phyloP scores from a whole-genome alignment of 2,329 filamentous ascomycete species.

The Colletotrichum tamarilloi region DNA sequence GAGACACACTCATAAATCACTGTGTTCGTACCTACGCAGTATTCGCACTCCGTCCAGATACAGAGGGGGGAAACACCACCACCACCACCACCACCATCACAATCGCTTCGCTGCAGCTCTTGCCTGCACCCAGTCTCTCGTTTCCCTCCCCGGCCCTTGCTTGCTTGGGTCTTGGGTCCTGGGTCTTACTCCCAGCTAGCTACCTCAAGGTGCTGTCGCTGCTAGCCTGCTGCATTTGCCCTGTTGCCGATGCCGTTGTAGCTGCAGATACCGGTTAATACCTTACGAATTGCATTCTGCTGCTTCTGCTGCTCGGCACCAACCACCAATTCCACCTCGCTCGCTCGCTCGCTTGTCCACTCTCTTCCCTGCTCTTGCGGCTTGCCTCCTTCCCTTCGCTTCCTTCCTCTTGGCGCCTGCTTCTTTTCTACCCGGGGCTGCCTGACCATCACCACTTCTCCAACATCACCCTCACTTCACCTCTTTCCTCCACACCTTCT shows the following conservation, averaged over 20 bases:
- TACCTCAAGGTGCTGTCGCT: not conserved
- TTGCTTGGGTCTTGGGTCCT: not conserved
- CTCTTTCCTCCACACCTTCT: not conserved
- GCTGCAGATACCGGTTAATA: slow-evolving; percentile 26
- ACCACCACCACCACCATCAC: slow-evolving; percentile 7
- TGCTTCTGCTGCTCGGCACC: slow-evolving; percentile 15
- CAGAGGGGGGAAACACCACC: not conserved
- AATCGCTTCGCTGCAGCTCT: slow-evolving; percentile 27
- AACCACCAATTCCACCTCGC: slow-evolving; percentile 13
- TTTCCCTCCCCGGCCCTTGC: slow-evolving; percentile 20
- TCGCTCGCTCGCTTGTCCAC: slow-evolving; percentile 15
- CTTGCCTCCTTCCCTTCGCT: slow-evolving; percentile 21
- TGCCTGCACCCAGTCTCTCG: slow-evolving; percentile 18
- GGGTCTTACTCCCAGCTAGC: slow-evolving; percentile 3
- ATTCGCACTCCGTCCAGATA: not conserved
- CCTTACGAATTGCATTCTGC: not conserved
- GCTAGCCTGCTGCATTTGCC: not conserved
- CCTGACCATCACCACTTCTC: slow-evolving; percentile 20
- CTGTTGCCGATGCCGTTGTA: slow-evolving; percentile 19
- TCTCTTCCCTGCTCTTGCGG: not conserved
- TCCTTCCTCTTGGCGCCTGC: slow-evolving; percentile 21
- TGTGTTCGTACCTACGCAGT: not conserved
- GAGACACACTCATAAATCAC: not conserved
- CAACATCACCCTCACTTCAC: slow-evolving; percentile 2
- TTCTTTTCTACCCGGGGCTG: slow-evolving; percentile 27